Evolutionary conservation across 139 green algal genomes (phyloP), one percentile per base, ranked within the genome.

Genomic region (Chlamydomonas sphaeroides): DNA sequence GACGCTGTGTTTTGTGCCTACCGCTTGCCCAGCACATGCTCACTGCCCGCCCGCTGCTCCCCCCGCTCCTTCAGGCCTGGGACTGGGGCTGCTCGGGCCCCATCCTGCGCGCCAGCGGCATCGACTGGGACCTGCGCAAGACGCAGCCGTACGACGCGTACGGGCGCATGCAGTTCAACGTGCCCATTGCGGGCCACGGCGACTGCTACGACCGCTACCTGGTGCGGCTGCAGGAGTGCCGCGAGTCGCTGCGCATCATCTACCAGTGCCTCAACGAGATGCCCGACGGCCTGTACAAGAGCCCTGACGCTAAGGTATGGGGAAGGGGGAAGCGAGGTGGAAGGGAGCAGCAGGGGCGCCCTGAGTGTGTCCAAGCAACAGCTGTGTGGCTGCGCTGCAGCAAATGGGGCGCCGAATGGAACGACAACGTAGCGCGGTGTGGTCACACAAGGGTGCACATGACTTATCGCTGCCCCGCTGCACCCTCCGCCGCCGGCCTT

Each of bases 161-260:
- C 82, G 82, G 91, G 63, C 89, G 86, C 70, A 94, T 97, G 85
- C 62, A 95, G 68, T 98, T 97, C 89, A 89, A 95, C 79, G 88
- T 97, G 56, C 93, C 95, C 57, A 86, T 96, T 35, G 94, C 92
- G 21, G 90, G 88, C 32, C 85, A 92, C 79, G 92, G 92, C 41
- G 94, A 97, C 88, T 97, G 93, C 89, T 97, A 94, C 84, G 94
- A 98, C 85, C 84, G 95, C 57, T 97, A 97, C 86, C 84, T 94
- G 65, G 88, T 93, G 59, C 71, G 79, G 30, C 77, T 89, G 53
- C 89, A 97, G 79, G 94, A 98, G 86, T 97, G 97, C 93, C 93
- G 93, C 45, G 88, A 97, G 88, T 92, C 80, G 65, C 83, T 96
- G 72, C 76, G 88, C 80, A 95, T 97, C 77, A 94, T 97, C 48